Conservation (phyloP, 805 yeast species). For the Barnettozyma populi region DNA sequence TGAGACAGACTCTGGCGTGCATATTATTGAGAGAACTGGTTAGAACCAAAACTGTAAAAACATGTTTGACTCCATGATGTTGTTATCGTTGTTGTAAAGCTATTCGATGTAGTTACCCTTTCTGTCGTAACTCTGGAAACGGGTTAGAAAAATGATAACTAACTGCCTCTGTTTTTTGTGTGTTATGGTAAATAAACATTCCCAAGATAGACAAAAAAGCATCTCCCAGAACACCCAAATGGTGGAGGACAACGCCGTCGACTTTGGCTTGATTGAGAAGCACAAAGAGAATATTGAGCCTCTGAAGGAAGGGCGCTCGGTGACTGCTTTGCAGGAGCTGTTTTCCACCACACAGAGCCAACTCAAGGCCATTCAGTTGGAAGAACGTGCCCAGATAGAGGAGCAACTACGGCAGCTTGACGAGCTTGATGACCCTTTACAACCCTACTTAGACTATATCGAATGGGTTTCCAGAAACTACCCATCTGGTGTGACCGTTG, state of each 20-base stretch:
- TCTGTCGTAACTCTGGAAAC: constrained; percentile 1
- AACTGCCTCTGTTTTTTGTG: background rate
- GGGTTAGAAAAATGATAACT: too few relatives aligned
- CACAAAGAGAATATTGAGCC: constrained; percentile 79
- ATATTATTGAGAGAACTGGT: constrained; percentile 77
- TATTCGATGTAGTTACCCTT: background rate
- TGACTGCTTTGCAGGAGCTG: constrained; percentile 43
- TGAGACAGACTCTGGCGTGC: constrained; percentile 89
- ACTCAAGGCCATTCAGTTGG: constrained; percentile 24
- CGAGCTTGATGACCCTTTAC: constrained; percentile 79
- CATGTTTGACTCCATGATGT: background rate
- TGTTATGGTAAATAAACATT: background rate
- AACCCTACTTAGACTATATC: constrained; percentile 67
- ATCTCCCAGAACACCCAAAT: background rate
- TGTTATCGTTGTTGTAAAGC: background rate
- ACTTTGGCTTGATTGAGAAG: constrained; percentile 43
- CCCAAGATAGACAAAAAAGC: background rate
- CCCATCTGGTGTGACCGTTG: constrained; percentile 57
- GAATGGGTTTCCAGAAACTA: constrained; percentile 61
- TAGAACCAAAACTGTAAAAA: background rate
- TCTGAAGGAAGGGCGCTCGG: constrained; percentile 63
- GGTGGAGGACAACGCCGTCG: constrained; percentile 15
- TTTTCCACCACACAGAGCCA: constrained; percentile 27
- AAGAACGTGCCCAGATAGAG: constrained; percentile 46
- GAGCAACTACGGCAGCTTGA: constrained; percentile 41